phyloP scores from a whole-genome alignment of 2,329 filamentous ascomycete species.

The Myriangium duriaei region DNA sequence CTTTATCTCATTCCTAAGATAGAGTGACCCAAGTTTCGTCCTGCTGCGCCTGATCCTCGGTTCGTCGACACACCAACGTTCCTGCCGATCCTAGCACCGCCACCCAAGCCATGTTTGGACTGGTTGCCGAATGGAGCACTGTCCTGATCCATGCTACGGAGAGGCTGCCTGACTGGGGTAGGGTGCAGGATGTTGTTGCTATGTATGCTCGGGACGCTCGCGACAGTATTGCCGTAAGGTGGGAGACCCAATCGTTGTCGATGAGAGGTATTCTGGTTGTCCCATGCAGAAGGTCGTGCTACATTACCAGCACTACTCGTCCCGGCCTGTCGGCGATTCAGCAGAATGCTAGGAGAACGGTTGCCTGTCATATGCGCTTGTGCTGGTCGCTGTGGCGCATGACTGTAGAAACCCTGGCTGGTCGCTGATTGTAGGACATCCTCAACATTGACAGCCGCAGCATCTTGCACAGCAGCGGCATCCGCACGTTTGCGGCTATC shows the following conservation, averaged over 20 bases:
- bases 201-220: constrained; percentile 16
- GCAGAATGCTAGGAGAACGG: constrained; percentile 5
- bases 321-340: constrained; percentile 1
- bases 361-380: constrained; percentile 1
- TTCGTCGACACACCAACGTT: background rate
- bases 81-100: constrained; percentile 21
- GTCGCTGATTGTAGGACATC: constrained; percentile 27
- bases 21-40: background rate
- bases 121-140: constrained; percentile 13
- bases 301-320: background rate
- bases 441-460: constrained; percentile 41
- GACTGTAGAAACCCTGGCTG: background rate
- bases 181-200: constrained; percentile 15
- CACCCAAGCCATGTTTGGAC: constrained; percentile 20
- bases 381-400: constrained; percentile 6
- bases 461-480: constrained; percentile 33
- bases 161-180: constrained; percentile 22
- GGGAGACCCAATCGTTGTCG: constrained; percentile 18
- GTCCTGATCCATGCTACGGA: constrained; percentile 19
- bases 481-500: constrained; percentile 18
- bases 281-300: constrained; percentile 1
- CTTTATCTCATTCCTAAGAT: background rate
- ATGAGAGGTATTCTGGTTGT: constrained; percentile 17
- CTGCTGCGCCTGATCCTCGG: background rate
- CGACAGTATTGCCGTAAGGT: constrained; percentile 17